These are phyloP conservation scores for Penstemon eatonii DNA, from an alignment of 257 asterid genomes.

Conservation along the genomic window DNA sequence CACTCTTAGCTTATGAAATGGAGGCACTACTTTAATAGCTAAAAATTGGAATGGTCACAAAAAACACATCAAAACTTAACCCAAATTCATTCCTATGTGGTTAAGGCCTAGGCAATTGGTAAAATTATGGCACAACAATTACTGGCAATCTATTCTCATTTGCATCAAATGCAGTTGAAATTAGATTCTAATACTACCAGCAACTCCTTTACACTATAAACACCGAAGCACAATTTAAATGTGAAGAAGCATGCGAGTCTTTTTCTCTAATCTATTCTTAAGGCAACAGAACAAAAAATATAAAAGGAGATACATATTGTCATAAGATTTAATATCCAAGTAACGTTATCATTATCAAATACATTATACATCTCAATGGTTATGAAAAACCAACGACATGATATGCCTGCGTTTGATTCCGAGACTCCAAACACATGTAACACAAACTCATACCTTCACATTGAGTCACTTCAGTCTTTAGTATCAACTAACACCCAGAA, in stretches of 20 bases:
- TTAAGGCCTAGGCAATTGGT: too few relatives aligned
- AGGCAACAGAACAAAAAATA: background rate
- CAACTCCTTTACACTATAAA: background rate
- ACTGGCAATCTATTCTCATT: background rate
- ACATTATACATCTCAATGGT: background rate
- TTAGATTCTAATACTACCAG: background rate
- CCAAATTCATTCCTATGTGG: too few relatives aligned
- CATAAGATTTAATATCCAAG: background rate
- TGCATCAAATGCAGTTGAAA: background rate
- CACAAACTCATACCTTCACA: background rate
- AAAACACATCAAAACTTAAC: too few relatives aligned
- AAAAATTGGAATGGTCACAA: too few relatives aligned
- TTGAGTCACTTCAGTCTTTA: constrained; percentile 3
- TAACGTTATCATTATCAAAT: background rate
- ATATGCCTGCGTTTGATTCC: background rate
- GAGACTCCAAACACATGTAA: background rate
- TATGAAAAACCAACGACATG: background rate
- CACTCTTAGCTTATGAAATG: too few relatives aligned
- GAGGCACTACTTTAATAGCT: too few relatives aligned
- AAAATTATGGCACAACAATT: background rate
- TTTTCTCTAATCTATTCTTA: background rate
- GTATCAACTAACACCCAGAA: background rate
- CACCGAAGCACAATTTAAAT: background rate
- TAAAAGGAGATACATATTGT: background rate
- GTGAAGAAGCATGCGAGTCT: background rate